Base-by-base conservation (phyloP, 768 basidiomycete species). In the Mycena haematopus region DNA sequence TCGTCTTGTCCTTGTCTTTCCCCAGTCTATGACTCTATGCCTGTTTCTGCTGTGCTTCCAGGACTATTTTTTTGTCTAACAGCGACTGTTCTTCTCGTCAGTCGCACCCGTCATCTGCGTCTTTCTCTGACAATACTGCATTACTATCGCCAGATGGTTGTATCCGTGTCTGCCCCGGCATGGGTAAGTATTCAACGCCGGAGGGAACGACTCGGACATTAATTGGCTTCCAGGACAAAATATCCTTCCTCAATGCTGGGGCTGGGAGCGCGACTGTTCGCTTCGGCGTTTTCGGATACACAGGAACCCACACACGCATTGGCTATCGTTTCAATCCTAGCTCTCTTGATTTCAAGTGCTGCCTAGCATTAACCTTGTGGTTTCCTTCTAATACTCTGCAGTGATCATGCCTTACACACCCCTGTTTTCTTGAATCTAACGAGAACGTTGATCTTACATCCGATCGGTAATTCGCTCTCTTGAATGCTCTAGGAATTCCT, bases 391-490 rank as follows among this genome's bases (percentile, higher is more conserved):
- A 56, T 35, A 6, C 21, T n/a, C 22, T 62, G 45, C 65, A 84
- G 83, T 58, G 76, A 81, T 58, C 67, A 72, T 46, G 75, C 74
- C 25, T 70, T 91, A 6, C 84, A 87, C 72, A 82, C 82, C 11
- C 69, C 65, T 7, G 75, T 84, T 42, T 78, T 93, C 40, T 82
- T 86, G 70, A 89, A 88, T 71, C 84, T 95, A 63, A 93, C 93
- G 17, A 83, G 78, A 72, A 79, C 82, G 15, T 81, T 95, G 59
- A 87, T 95, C 67, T 81, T 95, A 25, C 90, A 93, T 73, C 92
- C 93, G 33, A 87, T 95, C 68, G 89, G 89, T 87, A 67, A 63
- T 80, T 73, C n/a, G 52, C 10, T 33, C 21, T 51, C 31, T 42
- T 22, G 3, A 22, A 62, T 65, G 36, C 69, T 17, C 6, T 14